These are phyloP conservation scores for Botrytis paeoniae DNA, from an alignment of 2,329 filamentous ascomycete genomes.

Conservation along the genomic window DNA sequence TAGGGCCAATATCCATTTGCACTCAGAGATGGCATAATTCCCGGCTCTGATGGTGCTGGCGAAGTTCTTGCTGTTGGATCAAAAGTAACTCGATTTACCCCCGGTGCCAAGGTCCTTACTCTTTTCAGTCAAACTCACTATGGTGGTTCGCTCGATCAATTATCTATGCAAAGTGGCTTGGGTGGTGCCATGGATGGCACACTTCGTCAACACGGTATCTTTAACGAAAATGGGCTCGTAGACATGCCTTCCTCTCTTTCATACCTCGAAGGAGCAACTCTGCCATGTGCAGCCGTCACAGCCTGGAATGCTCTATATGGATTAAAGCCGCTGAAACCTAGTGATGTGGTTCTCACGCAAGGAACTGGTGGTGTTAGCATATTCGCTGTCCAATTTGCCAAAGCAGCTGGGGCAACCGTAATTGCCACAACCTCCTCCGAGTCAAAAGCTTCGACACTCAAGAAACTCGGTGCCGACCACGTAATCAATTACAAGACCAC, in stretches of 20 bases:
- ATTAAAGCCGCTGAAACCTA: constrained; percentile 39
- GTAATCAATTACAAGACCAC: constrained; percentile 46
- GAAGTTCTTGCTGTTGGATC: constrained; percentile 51
- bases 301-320: constrained; percentile 59
- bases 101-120: constrained; percentile 57
- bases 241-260: constrained; percentile 50
- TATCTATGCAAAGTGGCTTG: constrained; percentile 46
- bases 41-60: constrained; percentile 44
- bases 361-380: constrained; percentile 45
- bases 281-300: constrained; percentile 52
- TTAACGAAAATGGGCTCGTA: constrained; percentile 58
- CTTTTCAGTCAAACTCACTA: constrained; percentile 52
- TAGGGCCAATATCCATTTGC: constrained; percentile 34
- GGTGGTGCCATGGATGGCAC: constrained; percentile 52
- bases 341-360: constrained; percentile 42
- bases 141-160: constrained; percentile 28
- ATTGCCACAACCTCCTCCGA: constrained; percentile 44
- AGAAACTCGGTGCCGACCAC: constrained; percentile 43
- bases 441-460: constrained; percentile 40
- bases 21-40: constrained; percentile 31
- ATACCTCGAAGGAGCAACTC: constrained; percentile 47
- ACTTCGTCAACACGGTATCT: constrained; percentile 49
- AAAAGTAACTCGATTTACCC: constrained; percentile 55
- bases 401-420: constrained; percentile 42
- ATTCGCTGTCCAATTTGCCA: constrained; percentile 43